These are phyloP conservation scores for Viola odorata DNA, from an alignment of 345 rosid species.

Conservation along the genomic window DNA sequence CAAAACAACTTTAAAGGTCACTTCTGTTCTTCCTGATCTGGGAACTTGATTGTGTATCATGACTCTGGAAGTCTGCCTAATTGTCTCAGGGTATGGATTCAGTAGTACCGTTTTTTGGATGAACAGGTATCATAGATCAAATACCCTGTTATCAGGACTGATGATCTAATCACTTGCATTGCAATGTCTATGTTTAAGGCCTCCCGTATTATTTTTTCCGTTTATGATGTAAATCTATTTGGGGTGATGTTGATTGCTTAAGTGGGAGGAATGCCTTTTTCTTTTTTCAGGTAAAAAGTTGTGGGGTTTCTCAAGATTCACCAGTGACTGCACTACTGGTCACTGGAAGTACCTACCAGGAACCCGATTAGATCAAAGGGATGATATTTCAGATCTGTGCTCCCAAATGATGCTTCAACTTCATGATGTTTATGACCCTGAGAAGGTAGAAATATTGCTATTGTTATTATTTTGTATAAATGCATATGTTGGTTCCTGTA, in stretches of 20 bases:
- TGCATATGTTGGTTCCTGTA: conserved; percentile 2
- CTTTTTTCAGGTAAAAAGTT: conserved; percentile 52
- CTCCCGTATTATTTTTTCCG: neutral
- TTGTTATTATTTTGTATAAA: no score
- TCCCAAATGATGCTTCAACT: conserved; percentile 92
- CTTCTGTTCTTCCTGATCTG: no score
- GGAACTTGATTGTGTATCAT: no score
- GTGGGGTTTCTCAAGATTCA: conserved; percentile 85
- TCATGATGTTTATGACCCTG: conserved; percentile 89
- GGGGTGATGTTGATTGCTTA: conserved; percentile 13
- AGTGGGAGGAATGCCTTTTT: neutral
- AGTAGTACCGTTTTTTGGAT: no score
- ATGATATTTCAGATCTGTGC: conserved; percentile 74
- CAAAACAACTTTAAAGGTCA: no score
- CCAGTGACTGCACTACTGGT: conserved; percentile 82
- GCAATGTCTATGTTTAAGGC: neutral
- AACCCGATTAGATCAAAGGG: conserved; percentile 54
- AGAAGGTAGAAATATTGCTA: conserved; percentile 43
- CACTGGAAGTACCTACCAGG: conserved; percentile 49
- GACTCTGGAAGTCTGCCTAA: no score
- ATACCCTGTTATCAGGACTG: no score
- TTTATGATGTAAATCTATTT: conserved; percentile 4
- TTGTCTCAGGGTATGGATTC: no score
- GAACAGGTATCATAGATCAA: no score
- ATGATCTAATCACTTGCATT: neutral